Percentiles rank a stretch among this genome's conserved stretches.
phyloP scores from a whole-genome alignment of 2,329 filamentous ascomycete species.

The Stagonosporopsis rhizophila region DNA sequence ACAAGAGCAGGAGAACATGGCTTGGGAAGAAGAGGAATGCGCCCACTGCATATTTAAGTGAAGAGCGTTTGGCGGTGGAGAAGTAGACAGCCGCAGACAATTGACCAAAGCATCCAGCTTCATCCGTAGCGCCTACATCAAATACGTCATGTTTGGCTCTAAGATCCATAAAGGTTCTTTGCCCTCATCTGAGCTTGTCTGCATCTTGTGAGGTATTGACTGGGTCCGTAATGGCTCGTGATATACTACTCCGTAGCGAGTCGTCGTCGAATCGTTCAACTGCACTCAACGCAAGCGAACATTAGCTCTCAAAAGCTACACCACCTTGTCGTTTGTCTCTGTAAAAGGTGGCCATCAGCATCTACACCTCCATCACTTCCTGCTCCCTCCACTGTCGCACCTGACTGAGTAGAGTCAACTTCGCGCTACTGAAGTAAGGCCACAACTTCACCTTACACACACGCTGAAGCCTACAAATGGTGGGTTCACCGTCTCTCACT shows the following conservation, averaged over 20 bases:
- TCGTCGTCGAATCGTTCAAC: neutral
- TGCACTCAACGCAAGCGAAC: neutral
- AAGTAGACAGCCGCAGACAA: neutral
- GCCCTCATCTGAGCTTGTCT: too few species aligned
- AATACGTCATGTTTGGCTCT: neutral
- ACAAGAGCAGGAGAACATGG: constrained; percentile 18
- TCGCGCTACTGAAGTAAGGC: neutral
- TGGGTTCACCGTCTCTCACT: neutral
- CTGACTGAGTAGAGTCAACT: neutral
- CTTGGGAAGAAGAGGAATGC: constrained; percentile 29
- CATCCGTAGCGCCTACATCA: neutral
- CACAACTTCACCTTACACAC: neutral
- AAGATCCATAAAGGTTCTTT: too few species aligned
- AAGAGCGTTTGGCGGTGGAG: constrained; percentile 11
- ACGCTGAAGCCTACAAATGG: neutral
- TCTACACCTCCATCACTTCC: neutral
- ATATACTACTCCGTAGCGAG: neutral
- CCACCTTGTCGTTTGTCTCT: neutral
- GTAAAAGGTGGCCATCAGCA: neutral
- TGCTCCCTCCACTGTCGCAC: neutral
- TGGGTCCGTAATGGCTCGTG: neutral
- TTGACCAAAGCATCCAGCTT: neutral
- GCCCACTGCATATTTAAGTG: constrained; percentile 15
- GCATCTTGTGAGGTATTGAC: too few species aligned
- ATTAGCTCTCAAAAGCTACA: neutral